A percentile compares a stretch with the other conserved stretches of the same genome.
phyloP scores from a whole-genome alignment of 495 filamentous ascomycete genomes.

The Articulospora tetracladia region DNA sequence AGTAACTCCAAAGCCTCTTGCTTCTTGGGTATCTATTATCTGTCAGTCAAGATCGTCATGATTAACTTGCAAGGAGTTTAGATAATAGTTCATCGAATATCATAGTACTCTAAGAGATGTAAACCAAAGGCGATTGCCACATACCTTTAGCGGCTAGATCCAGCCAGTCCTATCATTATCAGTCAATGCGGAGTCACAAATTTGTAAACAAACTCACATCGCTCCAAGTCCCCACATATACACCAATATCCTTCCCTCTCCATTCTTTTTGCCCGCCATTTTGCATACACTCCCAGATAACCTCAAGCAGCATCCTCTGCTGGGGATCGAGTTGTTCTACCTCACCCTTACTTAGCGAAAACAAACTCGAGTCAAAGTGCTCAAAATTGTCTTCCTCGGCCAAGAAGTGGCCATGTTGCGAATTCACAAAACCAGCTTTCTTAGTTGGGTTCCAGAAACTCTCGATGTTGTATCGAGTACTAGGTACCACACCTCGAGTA shows the following conservation, averaged over 20 bases:
- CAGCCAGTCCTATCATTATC: conserved; percentile 30
- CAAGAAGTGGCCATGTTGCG: conserved; percentile 40
- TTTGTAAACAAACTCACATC: not conserved
- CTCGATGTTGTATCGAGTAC: conserved; percentile 1
- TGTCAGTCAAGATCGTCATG: too few species aligned
- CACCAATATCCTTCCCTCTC: conserved; percentile 21
- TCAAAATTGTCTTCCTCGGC: conserved; percentile 45
- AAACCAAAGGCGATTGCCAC: too few species aligned
- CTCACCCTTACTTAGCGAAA: conserved; percentile 51
- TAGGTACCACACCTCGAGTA: not conserved
- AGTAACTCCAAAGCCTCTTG: conserved; percentile 22
- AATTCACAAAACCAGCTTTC: conserved; percentile 10
- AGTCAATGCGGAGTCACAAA: not conserved
- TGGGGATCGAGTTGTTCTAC: conserved; percentile 54
- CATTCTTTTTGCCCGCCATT: conserved; percentile 38
- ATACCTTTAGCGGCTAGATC: conserved; percentile 25
- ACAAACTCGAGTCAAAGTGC: conserved; percentile 54
- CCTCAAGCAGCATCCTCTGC: conserved; percentile 51
- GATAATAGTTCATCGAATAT: too few species aligned
- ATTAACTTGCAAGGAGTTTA: too few species aligned
- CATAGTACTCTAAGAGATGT: too few species aligned
- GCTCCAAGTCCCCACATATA: conserved; percentile 32
- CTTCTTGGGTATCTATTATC: conserved; percentile 27
- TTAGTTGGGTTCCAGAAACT: not conserved
- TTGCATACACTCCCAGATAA: conserved; percentile 52